Conservation (phyloP, 345 rosid genomes). For the Psidium guajava region DNA sequence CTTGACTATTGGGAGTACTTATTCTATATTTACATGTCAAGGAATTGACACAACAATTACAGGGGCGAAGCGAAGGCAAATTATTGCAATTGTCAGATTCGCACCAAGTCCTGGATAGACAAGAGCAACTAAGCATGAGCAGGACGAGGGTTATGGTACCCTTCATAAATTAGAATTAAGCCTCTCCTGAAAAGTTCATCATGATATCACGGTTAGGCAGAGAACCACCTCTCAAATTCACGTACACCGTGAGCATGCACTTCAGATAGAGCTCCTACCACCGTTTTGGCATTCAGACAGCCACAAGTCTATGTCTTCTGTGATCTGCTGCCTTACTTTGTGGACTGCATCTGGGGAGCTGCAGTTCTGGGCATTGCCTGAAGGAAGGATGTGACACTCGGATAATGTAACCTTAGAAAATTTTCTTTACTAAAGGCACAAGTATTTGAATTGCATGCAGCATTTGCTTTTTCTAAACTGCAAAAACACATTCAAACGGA, state of each 20-base stretch:
- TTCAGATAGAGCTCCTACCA: conserved; percentile 28
- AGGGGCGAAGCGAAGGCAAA: neutral
- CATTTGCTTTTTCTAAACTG: neutral
- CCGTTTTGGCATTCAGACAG: conserved; percentile 53
- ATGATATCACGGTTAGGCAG: conserved; percentile 2
- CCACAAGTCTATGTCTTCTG: conserved; percentile 85
- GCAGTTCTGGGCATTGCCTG: conserved; percentile 72
- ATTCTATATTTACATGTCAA: neutral
- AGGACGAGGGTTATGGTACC: neutral
- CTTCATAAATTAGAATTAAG: neutral
- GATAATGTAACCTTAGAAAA: neutral
- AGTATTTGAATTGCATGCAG: neutral
- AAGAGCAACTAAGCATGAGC: neutral
- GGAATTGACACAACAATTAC: neutral
- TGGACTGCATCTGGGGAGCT: conserved; percentile 79
- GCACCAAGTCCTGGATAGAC: neutral
- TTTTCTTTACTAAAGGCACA: neutral
- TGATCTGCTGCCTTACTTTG: conserved; percentile 70
- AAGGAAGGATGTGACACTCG: neutral
- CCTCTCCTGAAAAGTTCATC: conserved; percentile 8
- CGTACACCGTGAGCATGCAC: neutral
- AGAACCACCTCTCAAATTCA: neutral
- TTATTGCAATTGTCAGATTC: neutral
- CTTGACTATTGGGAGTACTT: neutral
- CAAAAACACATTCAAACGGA: neutral